phyloP scores from a whole-genome alignment of 2,329 filamentous ascomycete genomes.

The Fonsecaea pedrosoi region DNA sequence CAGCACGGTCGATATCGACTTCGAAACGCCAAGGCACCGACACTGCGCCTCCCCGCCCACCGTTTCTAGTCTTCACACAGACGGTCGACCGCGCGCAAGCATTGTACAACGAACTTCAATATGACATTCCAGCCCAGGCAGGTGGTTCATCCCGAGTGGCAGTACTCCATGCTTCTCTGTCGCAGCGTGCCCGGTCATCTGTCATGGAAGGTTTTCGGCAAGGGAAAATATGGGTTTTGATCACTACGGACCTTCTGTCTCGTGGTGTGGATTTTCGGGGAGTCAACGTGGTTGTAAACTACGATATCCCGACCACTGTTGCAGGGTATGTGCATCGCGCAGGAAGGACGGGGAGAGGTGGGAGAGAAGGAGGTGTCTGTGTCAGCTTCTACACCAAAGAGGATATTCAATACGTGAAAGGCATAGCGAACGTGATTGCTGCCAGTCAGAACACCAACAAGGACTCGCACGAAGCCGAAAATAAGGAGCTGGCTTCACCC shows the following conservation, averaged over 20 bases:
- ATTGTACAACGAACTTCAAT: conserved; percentile 86
- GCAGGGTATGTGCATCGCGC: conserved; percentile 93
- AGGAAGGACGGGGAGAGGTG: conserved; percentile 87
- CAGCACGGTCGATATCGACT: conserved; percentile 58
- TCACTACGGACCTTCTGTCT: conserved; percentile 91
- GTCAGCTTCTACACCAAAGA: conserved; percentile 96
- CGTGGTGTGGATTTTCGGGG: conserved; percentile 94
- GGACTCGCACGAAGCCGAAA: conserved; percentile 50
- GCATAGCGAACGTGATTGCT: conserved; percentile 89
- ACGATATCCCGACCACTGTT: conserved; percentile 90
- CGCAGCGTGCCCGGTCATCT: conserved; percentile 73
- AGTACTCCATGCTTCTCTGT: conserved; percentile 85
- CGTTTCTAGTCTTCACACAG: conserved; percentile 95
- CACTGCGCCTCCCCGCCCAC: conserved; percentile 70
- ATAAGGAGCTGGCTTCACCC: conserved; percentile 36
- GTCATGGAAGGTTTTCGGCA: conserved; percentile 90
- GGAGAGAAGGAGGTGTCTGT: conserved; percentile 83
- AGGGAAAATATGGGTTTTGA: conserved; percentile 93
- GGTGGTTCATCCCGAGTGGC: conserved; percentile 85
- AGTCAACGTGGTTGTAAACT: conserved; percentile 95
- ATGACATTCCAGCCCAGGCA: conserved; percentile 89
- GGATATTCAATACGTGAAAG: conserved; percentile 87
- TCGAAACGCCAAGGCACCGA: conserved; percentile 55
- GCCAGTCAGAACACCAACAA: conserved; percentile 70
- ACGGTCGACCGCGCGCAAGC: conserved; percentile 90